Evolutionary conservation across 2,329 filamentous ascomycete genomes (phyloP), one percentile per base, ranked within the genome.

Genomic region (Scedosporium boydii): DNA sequence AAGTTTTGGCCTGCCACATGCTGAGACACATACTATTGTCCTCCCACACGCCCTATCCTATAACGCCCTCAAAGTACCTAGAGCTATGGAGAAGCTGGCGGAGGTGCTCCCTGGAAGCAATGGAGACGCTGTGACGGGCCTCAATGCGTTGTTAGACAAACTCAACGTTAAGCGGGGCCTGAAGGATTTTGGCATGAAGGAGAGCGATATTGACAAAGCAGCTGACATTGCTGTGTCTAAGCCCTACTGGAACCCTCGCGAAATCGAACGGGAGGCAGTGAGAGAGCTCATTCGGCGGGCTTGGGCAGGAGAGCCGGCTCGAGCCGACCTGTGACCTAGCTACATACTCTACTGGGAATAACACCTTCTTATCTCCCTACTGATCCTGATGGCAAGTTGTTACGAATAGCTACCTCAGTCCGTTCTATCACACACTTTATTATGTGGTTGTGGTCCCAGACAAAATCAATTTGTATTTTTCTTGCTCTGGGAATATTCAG

Each of bases 1-100:
- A 6, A 82, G 77, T 66, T 86, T 88, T 70, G 80, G 82, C 64
- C 76, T 89, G 6, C 84, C 86, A 0, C 85, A 89, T 64, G 83
- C 85, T 1, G 84, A 87, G 69, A 87, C 85, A 0, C 86, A 88
- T 67, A 84, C 84, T 0, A 80, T 84, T 38, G 78, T 88, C 1
- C 74, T 88, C 6, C 84, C 85, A 0, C 85, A 88, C 67, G 82
- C 83, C 0, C 72, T 88, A 2, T 81, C 84, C 2, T 88, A 87
- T 69, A 87, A 87, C 65, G 81, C 82, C 0, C 82, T 83, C 0
- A 74, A 72, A 0, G 78, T 85, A 2, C 80, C 82, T 0, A 75
- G 78, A 2, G 77, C 76, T 0, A 82, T 86, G 78, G 72, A 72
- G 59, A 76, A 76, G 64, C 69, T 88, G 29, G 83, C 82, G 0